phyloP scores from a whole-genome alignment of 805 yeast genomes.

The Ogataea henricii region DNA sequence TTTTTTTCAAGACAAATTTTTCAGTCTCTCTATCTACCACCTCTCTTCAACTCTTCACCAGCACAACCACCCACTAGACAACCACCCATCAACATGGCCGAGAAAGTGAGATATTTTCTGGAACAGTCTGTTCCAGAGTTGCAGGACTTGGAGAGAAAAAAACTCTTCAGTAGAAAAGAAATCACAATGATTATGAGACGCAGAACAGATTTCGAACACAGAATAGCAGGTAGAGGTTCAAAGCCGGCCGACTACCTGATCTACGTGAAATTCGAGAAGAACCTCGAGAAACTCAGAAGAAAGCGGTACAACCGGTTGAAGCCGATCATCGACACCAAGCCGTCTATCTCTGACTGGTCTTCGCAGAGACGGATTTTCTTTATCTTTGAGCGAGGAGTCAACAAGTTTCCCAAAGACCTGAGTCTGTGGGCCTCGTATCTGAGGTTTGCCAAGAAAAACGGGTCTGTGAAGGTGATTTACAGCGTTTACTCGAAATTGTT shows the following conservation, averaged over 20 bases:
- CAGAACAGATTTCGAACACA: slow-evolving; percentile 93
- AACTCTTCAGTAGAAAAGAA: slow-evolving; percentile 81
- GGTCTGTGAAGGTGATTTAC: slow-evolving; percentile 71
- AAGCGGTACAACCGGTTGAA: slow-evolving; percentile 68
- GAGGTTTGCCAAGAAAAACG: slow-evolving; percentile 63
- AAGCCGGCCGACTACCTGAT: slow-evolving; percentile 73
- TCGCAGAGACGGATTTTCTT: slow-evolving; percentile 78
- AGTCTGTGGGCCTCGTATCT: slow-evolving; percentile 79
- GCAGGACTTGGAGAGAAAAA: slow-evolving; percentile 80
- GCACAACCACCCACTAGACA: not conserved
- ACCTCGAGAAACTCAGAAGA: slow-evolving; percentile 73
- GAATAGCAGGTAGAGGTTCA: slow-evolving; percentile 82
- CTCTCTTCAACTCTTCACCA: too few relatives aligned
- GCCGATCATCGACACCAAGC: slow-evolving; percentile 56
- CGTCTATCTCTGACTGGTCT: slow-evolving; percentile 83
- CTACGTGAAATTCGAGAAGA: slow-evolving; percentile 78
- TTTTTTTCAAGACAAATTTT: not conserved
- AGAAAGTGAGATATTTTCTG: slow-evolving; percentile 51
- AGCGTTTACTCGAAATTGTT: slow-evolving; percentile 75
- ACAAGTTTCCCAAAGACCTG: slow-evolving; percentile 75
- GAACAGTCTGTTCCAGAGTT: slow-evolving; percentile 86
- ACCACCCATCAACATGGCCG: slow-evolving; percentile 39
- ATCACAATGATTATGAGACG: slow-evolving; percentile 83
- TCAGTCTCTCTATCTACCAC: too few relatives aligned
- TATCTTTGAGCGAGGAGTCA: slow-evolving; percentile 80